Base-by-base conservation (phyloP, 2,329 filamentous ascomycete species). In the Tolypocladium tropicale region DNA sequence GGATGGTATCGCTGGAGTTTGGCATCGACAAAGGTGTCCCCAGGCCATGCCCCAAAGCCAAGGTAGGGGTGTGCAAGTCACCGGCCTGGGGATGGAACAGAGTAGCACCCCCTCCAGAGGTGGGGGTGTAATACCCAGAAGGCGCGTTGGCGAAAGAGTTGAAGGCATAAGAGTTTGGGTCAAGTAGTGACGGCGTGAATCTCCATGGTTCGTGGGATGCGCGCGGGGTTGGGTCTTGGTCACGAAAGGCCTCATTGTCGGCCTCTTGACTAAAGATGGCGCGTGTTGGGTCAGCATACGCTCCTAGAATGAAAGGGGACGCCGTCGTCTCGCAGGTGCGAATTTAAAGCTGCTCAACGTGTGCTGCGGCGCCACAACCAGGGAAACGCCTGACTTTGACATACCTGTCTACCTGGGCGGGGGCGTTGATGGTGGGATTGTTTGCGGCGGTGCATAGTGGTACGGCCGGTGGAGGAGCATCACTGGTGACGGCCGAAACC, bases 151-250 rank as follows among this genome's bases (percentile, higher is more conserved):
- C 84, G 66, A 95, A 93, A 56, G 80, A 79, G 58, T 84, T 80
- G 72, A 96, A 96, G 28, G 84, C 83, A 69, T 90, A 90, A 33
- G 89, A 88, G 69, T 87, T 90, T 21, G 90, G 85, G 67, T 97
- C 93, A 67, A 97, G 81, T 56, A 95, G 77, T 25, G 91, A 94
- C 4, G 92, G 90, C 2, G 92, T 95, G 66, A 96, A 91, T 62
- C 88, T 83, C 85, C 92, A 94, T 63, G 82, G 84, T 63, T 96
- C 91, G 65, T 88, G 85, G 46, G 87, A 82, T 21, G 85, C 88
- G 68, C 88, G 83, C 6, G 90, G 90, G 4, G 90, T 95, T 23
- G 89, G 87, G 66, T 96, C 90, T 65, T 88, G 83, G 71, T 94
- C 88, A 69, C 75, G 73, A 64, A 82, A 83, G 39, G 62, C 62